These are phyloP conservation scores for Eleusine coracana DNA, from an alignment of 176 grass and related monocot species.

Conservation along the genomic window DNA sequence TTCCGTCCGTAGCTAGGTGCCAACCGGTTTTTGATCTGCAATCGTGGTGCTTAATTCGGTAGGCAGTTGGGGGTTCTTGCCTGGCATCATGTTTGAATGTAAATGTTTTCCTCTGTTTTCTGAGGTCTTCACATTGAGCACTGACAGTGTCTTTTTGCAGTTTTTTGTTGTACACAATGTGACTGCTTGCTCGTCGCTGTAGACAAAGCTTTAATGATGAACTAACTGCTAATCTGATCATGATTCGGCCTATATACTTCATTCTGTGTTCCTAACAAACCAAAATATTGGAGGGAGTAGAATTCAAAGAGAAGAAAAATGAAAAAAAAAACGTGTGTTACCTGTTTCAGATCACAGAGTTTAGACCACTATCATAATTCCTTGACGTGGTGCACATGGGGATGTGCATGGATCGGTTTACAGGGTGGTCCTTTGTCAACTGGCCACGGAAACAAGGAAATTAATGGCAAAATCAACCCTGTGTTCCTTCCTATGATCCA, in stretches of 20 bases:
- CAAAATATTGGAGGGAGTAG: not conserved
- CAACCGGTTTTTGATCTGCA: not conserved
- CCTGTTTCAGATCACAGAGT: not conserved
- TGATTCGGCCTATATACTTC: no score
- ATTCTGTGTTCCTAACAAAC: not conserved
- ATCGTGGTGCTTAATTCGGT: not conserved
- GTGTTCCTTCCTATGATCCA: not conserved
- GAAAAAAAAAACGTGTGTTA: not conserved
- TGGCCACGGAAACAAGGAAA: slow-evolving; percentile 9
- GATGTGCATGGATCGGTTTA: slow-evolving; percentile 9
- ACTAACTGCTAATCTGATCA: not conserved
- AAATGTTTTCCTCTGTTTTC: not conserved
- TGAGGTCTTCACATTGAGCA: not conserved
- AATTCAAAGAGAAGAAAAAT: not conserved
- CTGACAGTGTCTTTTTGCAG: not conserved
- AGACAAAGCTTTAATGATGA: not conserved
- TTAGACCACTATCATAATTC: not conserved
- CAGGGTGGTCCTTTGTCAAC: slow-evolving; percentile 36
- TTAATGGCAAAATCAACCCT: slow-evolving; percentile 1
- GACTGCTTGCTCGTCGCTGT: not conserved
- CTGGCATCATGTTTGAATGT: not conserved
- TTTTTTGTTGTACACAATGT: not conserved
- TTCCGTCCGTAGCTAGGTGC: not conserved
- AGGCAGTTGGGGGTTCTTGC: not conserved
- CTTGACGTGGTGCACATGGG: slow-evolving; percentile 24